These are phyloP conservation scores for Annona squamosa DNA, from an alignment of 164 flowering plant species.

Conservation along the genomic window DNA sequence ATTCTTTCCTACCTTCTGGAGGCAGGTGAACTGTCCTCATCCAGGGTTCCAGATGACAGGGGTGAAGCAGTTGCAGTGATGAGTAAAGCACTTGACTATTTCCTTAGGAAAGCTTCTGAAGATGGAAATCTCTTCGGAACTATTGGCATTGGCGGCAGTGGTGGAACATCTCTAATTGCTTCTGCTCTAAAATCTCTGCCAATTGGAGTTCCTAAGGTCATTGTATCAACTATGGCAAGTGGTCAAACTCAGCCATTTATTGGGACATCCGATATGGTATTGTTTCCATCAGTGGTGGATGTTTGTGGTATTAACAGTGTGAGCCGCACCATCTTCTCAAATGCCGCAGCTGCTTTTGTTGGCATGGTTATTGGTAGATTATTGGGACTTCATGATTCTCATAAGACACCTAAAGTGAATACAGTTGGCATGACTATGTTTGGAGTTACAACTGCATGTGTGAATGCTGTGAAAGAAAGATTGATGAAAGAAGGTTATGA, in stretches of 20 bases:
- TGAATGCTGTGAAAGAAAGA: conserved; percentile 68
- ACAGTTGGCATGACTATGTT: conserved; percentile 94
- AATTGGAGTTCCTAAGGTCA: conserved; percentile 73
- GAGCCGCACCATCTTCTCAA: conserved; percentile 58
- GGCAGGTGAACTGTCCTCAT: conserved; percentile 12
- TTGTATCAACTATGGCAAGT: conserved; percentile 88
- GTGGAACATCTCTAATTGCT: conserved; percentile 75
- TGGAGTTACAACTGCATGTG: conserved; percentile 98
- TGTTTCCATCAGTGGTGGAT: conserved; percentile 91
- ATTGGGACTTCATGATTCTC: conserved; percentile 16
- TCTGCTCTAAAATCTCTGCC: conserved; percentile 69
- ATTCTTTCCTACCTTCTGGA: conserved; percentile 39
- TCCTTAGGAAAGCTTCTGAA: conserved; percentile 32
- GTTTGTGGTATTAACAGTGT: conserved; percentile 80
- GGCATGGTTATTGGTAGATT: conserved; percentile 77
- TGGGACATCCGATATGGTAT: conserved; percentile 76
- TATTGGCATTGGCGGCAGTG: conserved; percentile 89
- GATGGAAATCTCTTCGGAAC: conserved; percentile 53
- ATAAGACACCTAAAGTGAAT: conserved; percentile 19
- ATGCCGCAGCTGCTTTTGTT: conserved; percentile 86
- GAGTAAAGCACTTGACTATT: conserved; percentile 52
- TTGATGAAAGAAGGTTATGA: conserved; percentile 72
- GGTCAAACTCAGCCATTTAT: conserved; percentile 76
- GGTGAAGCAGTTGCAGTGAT: conserved; percentile 64
- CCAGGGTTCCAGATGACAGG: conserved; percentile 59